Conservation (phyloP, 768 basidiomycete genomes). For the Calocybe cyanea region DNA sequence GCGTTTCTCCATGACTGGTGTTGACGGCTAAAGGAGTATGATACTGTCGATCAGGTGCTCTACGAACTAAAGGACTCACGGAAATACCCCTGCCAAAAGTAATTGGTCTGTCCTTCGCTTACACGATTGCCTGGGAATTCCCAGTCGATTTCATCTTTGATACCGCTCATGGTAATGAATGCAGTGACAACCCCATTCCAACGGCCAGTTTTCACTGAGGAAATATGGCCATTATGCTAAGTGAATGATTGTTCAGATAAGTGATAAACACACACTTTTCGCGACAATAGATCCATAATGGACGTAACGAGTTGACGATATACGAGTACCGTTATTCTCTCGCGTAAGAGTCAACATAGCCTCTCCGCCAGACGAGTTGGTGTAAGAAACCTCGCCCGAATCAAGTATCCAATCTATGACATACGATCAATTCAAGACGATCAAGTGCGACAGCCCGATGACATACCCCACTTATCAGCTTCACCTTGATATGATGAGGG, state of each 20-base stretch:
- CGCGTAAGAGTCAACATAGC: constrained; percentile 67
- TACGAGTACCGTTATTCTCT: constrained; percentile 67
- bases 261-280: constrained; percentile 33
- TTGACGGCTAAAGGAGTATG: constrained; percentile 28
- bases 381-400: constrained; percentile 62
- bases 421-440: not conserved
- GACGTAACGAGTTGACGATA: constrained; percentile 78
- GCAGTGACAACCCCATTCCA: constrained; percentile 84
- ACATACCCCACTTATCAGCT: too few relatives aligned
- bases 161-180: constrained; percentile 79
- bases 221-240: not conserved
- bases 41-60: constrained; percentile 1
- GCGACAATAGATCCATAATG: constrained; percentile 79
- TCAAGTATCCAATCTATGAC: constrained; percentile 73
- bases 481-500: too few relatives aligned
- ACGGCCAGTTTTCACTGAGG: constrained; percentile 68
- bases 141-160: constrained; percentile 89
- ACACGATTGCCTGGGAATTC: constrained; percentile 69
- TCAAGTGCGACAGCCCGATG: too few relatives aligned
- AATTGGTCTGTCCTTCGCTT: constrained; percentile 72
- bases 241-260: not conserved
- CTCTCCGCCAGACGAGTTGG: constrained; percentile 58
- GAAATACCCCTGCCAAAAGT: constrained; percentile 72
- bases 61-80: constrained; percentile 37
- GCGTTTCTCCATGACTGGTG: constrained; percentile 45